These are phyloP conservation scores for Lachnellula cervina DNA, from an alignment of 2,329 filamentous ascomycete species.

Conservation along the genomic window DNA sequence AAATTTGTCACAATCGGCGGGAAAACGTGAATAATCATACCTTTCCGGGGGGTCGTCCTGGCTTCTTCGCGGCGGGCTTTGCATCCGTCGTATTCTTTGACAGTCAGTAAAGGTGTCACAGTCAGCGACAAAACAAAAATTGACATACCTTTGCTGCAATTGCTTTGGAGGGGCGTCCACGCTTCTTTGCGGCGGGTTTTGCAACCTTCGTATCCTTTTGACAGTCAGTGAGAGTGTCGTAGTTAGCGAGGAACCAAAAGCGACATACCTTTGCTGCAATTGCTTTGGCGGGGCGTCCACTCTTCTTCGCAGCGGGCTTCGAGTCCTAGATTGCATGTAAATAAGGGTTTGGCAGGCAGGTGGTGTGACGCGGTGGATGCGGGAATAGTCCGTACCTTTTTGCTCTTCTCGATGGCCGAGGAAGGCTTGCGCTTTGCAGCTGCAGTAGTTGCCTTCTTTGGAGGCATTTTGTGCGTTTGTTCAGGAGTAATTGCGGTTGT, in stretches of 20 bases:
- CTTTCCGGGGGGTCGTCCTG: no score
- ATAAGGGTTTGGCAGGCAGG: not conserved
- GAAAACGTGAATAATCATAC: no score
- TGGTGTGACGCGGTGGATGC: not conserved
- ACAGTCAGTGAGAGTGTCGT: not conserved
- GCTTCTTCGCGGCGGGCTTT: constrained; percentile 2
- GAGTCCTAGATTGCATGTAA: not conserved
- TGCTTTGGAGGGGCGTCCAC: no score
- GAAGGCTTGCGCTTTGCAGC: constrained; percentile 15
- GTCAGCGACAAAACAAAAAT: not conserved
- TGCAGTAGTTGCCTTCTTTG: constrained; percentile 21
- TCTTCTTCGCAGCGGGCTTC: no score
- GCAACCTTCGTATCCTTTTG: not conserved
- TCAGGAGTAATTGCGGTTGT: no score
- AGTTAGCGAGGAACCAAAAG: not conserved
- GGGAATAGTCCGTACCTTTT: no score
- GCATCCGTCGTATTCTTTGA: not conserved
- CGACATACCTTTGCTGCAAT: not conserved
- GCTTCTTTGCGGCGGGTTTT: no score
- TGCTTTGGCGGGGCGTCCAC: no score
- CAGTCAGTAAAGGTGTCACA: not conserved
- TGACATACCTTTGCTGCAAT: not conserved
- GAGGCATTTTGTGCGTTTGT: constrained; percentile 12
- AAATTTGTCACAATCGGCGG: no score
- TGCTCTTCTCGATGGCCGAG: no score